phyloP scores from a whole-genome alignment of 1,284 basidiomycete genomes.

The Melampsora larici-populina region DNA sequence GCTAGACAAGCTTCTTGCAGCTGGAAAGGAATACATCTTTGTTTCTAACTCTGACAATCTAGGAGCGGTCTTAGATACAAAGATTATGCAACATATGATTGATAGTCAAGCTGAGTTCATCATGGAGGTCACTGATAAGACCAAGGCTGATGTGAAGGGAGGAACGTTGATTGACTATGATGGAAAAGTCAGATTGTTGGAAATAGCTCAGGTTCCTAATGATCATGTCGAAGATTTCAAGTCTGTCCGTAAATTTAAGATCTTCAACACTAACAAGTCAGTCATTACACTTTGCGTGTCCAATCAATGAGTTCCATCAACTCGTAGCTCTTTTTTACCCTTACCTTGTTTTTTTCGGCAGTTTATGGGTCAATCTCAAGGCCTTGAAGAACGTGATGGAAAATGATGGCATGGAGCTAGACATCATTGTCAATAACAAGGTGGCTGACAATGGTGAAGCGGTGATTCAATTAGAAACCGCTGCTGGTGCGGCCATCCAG shows the following conservation, averaged over 20 bases:
- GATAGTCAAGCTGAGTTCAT: constrained; percentile 55
- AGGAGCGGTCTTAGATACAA: constrained; percentile 81
- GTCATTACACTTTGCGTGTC: background rate
- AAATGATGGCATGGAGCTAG: constrained; percentile 73
- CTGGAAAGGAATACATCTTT: constrained; percentile 98
- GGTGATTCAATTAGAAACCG: constrained; percentile 86
- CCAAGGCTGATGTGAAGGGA: constrained; percentile 99
- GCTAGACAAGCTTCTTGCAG: constrained; percentile 85
- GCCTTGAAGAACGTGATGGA: constrained; percentile 94
- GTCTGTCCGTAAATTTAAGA: constrained; percentile 63
- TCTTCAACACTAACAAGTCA: constrained; percentile 63
- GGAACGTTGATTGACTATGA: constrained; percentile 84
- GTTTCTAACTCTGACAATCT: constrained; percentile 99
- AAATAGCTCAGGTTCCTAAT: constrained; percentile 96
- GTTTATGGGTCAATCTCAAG: constrained; percentile 88
- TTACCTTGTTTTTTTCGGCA: constrained; percentile 66
- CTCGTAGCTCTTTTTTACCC: background rate
- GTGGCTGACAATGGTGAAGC: constrained; percentile 83
- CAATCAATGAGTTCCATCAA: background rate
- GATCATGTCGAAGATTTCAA: constrained; percentile 99
- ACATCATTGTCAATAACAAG: constrained; percentile 88
- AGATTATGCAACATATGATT: constrained; percentile 72
- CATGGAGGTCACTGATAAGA: constrained; percentile 88
- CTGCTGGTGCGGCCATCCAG: constrained; percentile 96
- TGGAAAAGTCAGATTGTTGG: constrained; percentile 85